These are phyloP conservation scores for Echites panduratus DNA, from an alignment of 257 asterid genomes.

Conservation along the genomic window DNA sequence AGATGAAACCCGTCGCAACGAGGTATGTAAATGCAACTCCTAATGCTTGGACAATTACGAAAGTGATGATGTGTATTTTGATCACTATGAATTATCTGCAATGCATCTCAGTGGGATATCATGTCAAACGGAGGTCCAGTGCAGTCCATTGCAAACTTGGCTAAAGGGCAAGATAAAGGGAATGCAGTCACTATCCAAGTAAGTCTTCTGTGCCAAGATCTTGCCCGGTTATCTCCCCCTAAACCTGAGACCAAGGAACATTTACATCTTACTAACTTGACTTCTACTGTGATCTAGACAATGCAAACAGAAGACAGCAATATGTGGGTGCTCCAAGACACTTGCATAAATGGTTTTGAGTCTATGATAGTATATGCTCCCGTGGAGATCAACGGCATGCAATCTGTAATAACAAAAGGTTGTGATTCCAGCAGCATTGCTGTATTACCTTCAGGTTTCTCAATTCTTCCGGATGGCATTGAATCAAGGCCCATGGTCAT, in stretches of 20 bases:
- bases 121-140: conserved; percentile 49
- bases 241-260: not conserved
- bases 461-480: conserved; percentile 67
- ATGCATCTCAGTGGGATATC: conserved; percentile 64
- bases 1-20: conserved; percentile 61
- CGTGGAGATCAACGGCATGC: conserved; percentile 58
- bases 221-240: not conserved
- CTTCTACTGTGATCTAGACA: conserved; percentile 34
- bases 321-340: conserved; percentile 75
- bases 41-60: not conserved
- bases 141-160: conserved; percentile 54
- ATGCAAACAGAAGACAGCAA: conserved; percentile 37
- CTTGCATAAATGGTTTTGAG: conserved; percentile 53
- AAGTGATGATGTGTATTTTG: not conserved
- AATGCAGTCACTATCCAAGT: conserved; percentile 70
- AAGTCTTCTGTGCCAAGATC: conserved; percentile 18
- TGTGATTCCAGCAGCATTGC: conserved; percentile 65
- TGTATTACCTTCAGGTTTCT: conserved; percentile 73
- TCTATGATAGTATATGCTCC: conserved; percentile 69
- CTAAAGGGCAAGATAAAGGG: conserved; percentile 81
- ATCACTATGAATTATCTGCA: conserved; percentile 1
- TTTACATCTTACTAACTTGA: not conserved
- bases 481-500: conserved; percentile 59
- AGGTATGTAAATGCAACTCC: conserved; percentile 38
- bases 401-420: conserved; percentile 74